These are phyloP conservation scores for Blastocystis sp. DNA, from an alignment of 352 stramenopile genomes.

Conservation along the genomic window DNA sequence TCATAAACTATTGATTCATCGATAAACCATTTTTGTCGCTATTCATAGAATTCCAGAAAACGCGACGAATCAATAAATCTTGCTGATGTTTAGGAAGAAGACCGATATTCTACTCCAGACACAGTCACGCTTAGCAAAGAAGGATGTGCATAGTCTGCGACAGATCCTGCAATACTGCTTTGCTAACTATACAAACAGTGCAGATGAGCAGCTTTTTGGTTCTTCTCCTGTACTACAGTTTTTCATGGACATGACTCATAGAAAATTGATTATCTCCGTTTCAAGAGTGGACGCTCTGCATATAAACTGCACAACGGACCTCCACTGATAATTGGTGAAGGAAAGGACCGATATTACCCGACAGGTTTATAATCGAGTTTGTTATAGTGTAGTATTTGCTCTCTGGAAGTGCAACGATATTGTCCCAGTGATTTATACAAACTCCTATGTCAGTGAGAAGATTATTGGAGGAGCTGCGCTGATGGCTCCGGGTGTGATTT, in stretches of 20 bases:
- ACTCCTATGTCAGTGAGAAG: conserved; percentile 42
- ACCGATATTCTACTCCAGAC: conserved; percentile 1
- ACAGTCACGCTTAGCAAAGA: conserved; percentile 14
- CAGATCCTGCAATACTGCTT: neutral
- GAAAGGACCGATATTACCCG: conserved; percentile 15
- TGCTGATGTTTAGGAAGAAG: conserved; percentile 8
- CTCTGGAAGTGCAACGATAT: conserved; percentile 7
- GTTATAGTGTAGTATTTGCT: neutral
- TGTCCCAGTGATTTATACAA: conserved; percentile 48
- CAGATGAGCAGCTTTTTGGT: neutral
- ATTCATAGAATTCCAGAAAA: neutral
- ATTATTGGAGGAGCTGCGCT: conserved; percentile 41
- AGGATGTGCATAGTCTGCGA: conserved; percentile 44
- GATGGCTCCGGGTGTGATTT: conserved; percentile 44
- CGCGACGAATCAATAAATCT: neutral
- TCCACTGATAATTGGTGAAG: neutral
- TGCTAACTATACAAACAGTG: neutral
- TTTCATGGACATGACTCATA: neutral
- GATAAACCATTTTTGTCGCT: neutral
- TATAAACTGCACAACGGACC: conserved; percentile 9
- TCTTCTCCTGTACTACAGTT: neutral
- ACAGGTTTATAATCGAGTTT: neutral
- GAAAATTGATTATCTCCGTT: conserved; percentile 9
- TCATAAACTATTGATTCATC: neutral
- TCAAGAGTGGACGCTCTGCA: neutral